Conservation (phyloP, 768 basidiomycete species). For the Collybia sp. region DNA sequence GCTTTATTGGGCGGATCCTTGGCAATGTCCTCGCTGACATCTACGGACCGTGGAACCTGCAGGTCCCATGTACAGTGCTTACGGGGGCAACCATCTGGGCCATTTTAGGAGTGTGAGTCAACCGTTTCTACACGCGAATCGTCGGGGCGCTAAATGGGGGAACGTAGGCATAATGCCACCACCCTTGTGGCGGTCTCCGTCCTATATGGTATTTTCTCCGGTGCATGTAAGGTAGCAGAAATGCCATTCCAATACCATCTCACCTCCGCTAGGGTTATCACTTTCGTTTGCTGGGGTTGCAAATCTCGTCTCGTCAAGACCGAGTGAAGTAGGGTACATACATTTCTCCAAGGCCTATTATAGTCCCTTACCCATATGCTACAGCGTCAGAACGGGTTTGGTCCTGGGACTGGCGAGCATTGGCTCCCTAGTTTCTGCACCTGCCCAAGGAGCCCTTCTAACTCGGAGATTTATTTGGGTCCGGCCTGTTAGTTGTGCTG, state of each 20-base stretch:
- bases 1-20: constrained; percentile 28
- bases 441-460: constrained; percentile 3
- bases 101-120: constrained; percentile 28
- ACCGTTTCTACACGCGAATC: background rate
- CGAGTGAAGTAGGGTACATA: constrained; percentile 30
- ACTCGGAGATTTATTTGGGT: no score
- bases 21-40: constrained; percentile 27
- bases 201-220: constrained; percentile 44
- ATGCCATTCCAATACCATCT: background rate
- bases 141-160: background rate
- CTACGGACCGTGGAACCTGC: constrained; percentile 24
- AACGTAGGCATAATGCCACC: constrained; percentile 23
- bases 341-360: background rate
- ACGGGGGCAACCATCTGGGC: constrained; percentile 37
- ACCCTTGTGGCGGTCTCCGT: constrained; percentile 35
- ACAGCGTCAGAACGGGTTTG: constrained; percentile 31
- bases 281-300: constrained; percentile 24
- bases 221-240: constrained; percentile 31
- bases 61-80: constrained; percentile 26
- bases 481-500: no score
- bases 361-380: background rate
- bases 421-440: constrained; percentile 24
- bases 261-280: constrained; percentile 23
- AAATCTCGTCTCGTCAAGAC: constrained; percentile 24
- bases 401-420: constrained; percentile 28